Conservation (phyloP, 2,329 filamentous ascomycete genomes). For the Colletotrichum euphorbiae region DNA sequence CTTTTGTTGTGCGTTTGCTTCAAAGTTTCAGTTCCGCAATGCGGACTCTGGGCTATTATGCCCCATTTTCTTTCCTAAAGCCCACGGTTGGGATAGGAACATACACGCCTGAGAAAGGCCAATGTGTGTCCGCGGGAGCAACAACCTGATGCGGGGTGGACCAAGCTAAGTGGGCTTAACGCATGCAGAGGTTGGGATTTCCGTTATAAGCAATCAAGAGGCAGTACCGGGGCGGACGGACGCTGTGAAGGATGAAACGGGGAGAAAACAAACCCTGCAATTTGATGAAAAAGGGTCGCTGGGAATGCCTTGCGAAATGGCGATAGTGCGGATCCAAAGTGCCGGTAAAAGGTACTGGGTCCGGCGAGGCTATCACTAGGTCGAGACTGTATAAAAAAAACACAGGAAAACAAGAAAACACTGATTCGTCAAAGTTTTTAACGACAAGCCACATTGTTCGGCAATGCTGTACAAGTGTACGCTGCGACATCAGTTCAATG, state of each 20-base stretch:
- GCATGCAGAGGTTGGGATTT: neutral
- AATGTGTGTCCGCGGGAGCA: neutral
- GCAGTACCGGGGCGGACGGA: neutral
- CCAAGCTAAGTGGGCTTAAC: neutral
- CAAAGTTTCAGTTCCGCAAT: neutral
- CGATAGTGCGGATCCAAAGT: slow-evolving; percentile 7
- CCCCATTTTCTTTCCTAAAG: neutral
- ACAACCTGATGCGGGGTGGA: neutral
- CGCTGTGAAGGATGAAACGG: neutral
- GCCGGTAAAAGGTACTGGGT: slow-evolving; percentile 15
- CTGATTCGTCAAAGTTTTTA: neutral
- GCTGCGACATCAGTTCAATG: no score
- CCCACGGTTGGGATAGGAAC: no score
- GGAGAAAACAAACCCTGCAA: neutral
- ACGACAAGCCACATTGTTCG: no score
- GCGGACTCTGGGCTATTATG: slow-evolving; percentile 11
- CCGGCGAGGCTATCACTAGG: neutral
- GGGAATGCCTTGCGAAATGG: neutral
- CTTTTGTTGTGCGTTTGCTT: neutral
- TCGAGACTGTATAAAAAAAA: neutral
- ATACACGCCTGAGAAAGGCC: neutral
- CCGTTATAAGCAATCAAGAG: neutral
- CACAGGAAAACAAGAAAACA: neutral
- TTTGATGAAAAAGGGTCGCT: neutral
- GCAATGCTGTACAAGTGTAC: no score